Base-by-base conservation (phyloP, 805 yeast species). In the baker's yeast (Saccharomyces cerevisiae) region DNA sequence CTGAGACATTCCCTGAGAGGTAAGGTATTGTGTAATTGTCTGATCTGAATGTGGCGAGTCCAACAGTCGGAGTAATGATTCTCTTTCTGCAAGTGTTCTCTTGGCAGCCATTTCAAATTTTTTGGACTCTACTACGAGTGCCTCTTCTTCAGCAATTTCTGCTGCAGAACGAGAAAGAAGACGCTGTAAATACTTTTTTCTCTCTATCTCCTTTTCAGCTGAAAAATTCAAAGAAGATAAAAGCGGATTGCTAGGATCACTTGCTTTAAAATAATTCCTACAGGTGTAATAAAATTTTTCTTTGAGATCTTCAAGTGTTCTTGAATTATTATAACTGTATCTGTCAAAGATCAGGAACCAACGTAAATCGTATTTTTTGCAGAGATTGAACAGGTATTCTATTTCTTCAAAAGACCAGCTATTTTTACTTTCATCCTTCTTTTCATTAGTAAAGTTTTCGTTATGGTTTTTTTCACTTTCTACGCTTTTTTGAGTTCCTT, bases 71-170 rank as follows among this genome's bases (percentile, higher is more conserved):
- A 94, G 73, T 36, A 94, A 70, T 50, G 87, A 84, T 2, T 89
- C 84, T 59, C 99, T 78, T 68, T 94, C 99, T 49, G 77, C 73
- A 52, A 90, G 77, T 76, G 92, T 87, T 68, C 88, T 87, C 73
- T 89, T 91, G 0, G 97, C 96, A 1, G 96, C 88, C 54, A 89
- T 80, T 66, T 94, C 98, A 58, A 94, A 88, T 59, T 92, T 84
- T 50, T 96, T 80, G 2, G 97, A 95, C 67, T 94, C 99, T 30
- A 92, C 84, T 10, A 94, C 88, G 50, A 94, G 75, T 0, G 96
- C 89, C 68, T 94, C 98, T 67, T 94, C 99, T 72, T 94, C 99
- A 0, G 98, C 98, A 48, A 94, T 88, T 67, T 94, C 99, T 0
- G 97, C 96, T 0, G 99, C 97, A 2, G 92, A 83, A 60, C 99